These are phyloP conservation scores for Flammula alnicola DNA, from an alignment of 1,284 basidiomycete species.

Conservation along the genomic window DNA sequence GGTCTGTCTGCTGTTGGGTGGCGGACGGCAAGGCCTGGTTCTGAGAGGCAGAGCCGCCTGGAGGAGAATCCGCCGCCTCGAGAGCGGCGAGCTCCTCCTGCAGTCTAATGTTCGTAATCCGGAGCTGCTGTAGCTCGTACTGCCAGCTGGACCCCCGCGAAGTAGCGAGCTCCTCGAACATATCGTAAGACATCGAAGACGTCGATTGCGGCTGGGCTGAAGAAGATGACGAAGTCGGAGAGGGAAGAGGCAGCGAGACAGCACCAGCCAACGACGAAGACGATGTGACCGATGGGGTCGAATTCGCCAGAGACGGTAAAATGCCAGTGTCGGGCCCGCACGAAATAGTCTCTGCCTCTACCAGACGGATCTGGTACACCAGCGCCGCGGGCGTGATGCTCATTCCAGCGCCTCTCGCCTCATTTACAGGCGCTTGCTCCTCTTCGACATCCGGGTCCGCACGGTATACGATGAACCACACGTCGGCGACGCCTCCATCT, in stretches of 20 bases:
- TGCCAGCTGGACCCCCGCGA: constrained; percentile 82
- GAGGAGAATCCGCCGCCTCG: constrained; percentile 46
- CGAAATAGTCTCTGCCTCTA: constrained; percentile 24
- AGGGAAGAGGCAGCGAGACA: background rate
- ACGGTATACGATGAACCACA: constrained; percentile 27
- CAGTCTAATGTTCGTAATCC: constrained; percentile 74
- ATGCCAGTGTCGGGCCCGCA: constrained; percentile 16
- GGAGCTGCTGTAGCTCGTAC: constrained; percentile 88
- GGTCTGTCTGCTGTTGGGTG: too few relatives aligned
- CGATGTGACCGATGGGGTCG: constrained; percentile 1
- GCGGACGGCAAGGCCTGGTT: too few relatives aligned
- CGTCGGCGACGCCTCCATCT: constrained; percentile 17
- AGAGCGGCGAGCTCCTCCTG: constrained; percentile 68
- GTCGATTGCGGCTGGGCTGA: constrained; percentile 31
- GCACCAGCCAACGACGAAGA: constrained; percentile 6
- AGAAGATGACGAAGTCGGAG: constrained; percentile 8
- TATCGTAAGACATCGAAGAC: constrained; percentile 45
- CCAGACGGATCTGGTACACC: constrained; percentile 40
- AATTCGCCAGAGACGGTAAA: constrained; percentile 6
- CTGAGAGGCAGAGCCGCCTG: too few relatives aligned
- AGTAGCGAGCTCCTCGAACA: constrained; percentile 78
- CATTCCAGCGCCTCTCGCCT: constrained; percentile 10
- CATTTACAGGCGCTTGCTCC: constrained; percentile 21
- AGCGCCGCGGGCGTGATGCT: constrained; percentile 38
- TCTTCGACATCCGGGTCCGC: constrained; percentile 18